Conservation (phyloP, 148 eudicot genomes). For the Simmondsia chinensis region DNA sequence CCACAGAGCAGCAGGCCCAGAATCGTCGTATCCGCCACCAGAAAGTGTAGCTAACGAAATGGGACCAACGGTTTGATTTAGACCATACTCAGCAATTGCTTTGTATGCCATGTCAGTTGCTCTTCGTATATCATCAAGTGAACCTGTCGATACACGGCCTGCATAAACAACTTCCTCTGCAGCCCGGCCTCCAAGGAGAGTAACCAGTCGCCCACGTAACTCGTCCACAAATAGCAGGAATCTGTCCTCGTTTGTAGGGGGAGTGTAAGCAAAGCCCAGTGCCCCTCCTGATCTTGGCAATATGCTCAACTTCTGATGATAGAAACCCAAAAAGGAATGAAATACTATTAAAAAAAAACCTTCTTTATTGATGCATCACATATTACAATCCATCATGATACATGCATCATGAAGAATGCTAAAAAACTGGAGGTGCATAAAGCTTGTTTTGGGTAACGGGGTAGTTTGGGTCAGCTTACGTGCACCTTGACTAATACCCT, state of each 20-base stretch:
- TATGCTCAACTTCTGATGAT: conserved; percentile 81
- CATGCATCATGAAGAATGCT: not conserved
- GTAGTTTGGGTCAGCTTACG: too few species aligned
- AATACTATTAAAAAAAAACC: conserved; percentile 11
- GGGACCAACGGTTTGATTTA: conserved; percentile 73
- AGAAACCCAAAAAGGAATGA: conserved; percentile 9
- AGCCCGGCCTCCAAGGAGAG: conserved; percentile 98
- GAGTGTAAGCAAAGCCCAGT: conserved; percentile 85
- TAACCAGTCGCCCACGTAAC: conserved; percentile 86
- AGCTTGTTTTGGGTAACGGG: too few species aligned
- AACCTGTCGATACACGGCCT: conserved; percentile 97
- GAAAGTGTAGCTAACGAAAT: conserved; percentile 72
- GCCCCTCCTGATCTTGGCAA: conserved; percentile 96
- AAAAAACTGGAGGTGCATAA: too few species aligned
- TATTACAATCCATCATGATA: not conserved
- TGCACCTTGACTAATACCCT: too few species aligned
- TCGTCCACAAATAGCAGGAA: conserved; percentile 88
- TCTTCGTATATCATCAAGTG: conserved; percentile 86
- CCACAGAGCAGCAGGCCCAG: conserved; percentile 65
- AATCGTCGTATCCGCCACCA: conserved; percentile 80
- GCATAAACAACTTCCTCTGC: conserved; percentile 81
- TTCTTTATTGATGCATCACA: too few species aligned
- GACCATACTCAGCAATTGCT: conserved; percentile 93
- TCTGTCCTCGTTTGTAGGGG: conserved; percentile 88
- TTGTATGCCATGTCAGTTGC: conserved; percentile 96